Conservation (phyloP, 192 early-diverging fungal species). For the Coemansia sp. region DNA sequence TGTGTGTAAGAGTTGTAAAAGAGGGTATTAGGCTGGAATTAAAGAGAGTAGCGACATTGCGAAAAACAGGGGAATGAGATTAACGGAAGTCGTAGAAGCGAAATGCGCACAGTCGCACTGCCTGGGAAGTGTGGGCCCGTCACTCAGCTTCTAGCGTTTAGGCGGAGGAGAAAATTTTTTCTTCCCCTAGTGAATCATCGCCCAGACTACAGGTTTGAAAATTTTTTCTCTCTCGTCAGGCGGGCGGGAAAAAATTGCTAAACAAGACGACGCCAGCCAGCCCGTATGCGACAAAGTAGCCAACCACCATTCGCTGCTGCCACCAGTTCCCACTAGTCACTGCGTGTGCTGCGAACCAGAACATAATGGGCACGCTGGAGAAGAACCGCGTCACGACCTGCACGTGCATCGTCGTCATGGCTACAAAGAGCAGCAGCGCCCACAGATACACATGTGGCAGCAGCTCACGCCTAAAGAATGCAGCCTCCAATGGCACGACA, state of each 20-base stretch:
- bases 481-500: not conserved
- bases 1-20: not conserved
- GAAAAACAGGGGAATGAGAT: not conserved
- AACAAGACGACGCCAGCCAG: constrained; percentile 79
- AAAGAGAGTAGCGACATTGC: not conserved
- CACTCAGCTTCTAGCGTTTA: not conserved
- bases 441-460: constrained; percentile 74
- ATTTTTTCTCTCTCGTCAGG: constrained; percentile 42
- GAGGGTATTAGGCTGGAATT: not conserved
- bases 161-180: not conserved
- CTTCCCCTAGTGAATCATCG: not conserved
- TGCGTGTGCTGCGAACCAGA: constrained; percentile 78
- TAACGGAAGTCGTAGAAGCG: not conserved
- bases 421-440: constrained; percentile 62
- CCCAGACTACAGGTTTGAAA: not conserved
- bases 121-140: not conserved
- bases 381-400: constrained; percentile 90
- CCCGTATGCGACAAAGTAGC: constrained; percentile 79
- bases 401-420: constrained; percentile 82
- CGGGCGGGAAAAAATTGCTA: constrained; percentile 87
- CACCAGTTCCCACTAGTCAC: not conserved
- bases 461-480: constrained; percentile 24
- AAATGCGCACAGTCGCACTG: not conserved
- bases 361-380: constrained; percentile 75
- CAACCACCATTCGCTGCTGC: constrained; percentile 33